A percentile compares a stretch with the other conserved stretches of the same genome.
phyloP scores from a whole-genome alignment of 352 stramenopile species.

The Pythium coloratum region DNA sequence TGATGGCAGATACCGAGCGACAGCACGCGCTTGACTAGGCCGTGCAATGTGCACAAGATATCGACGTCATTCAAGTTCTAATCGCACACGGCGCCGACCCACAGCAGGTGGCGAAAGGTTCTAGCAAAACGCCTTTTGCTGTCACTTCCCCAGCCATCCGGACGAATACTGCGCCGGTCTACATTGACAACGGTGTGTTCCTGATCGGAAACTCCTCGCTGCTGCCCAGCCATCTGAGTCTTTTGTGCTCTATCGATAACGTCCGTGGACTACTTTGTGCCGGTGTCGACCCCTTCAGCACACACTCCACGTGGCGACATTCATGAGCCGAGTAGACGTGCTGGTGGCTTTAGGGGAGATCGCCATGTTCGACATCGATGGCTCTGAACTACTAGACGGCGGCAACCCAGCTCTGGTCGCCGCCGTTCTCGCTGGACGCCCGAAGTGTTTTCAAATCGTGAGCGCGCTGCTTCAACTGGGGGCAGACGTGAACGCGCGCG shows the following conservation, averaged over 20 bases:
- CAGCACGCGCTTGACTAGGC: not conserved
- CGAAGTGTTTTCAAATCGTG: not conserved
- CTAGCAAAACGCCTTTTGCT: not conserved
- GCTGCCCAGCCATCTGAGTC: not conserved
- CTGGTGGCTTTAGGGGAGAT: not conserved
- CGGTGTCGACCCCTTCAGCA: not conserved
- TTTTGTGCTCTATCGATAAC: not conserved
- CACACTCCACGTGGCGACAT: too few species aligned
- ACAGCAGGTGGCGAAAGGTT: not conserved
- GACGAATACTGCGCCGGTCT: not conserved
- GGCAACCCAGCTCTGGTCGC: not conserved
- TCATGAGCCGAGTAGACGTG: not conserved
- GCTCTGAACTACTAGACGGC: not conserved
- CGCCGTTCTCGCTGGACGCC: not conserved
- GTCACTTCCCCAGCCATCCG: not conserved
- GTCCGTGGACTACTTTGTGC: not conserved
- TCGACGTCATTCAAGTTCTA: not conserved
- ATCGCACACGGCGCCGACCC: not conserved
- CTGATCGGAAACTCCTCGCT: not conserved
- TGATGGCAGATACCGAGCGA: not conserved
- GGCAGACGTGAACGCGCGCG: not conserved
- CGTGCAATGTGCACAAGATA: not conserved
- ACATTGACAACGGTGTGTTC: not conserved
- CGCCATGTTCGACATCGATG: not conserved
- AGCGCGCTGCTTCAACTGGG: not conserved